phyloP scores from a whole-genome alignment of 371 early-diverging fungal genomes.

The Apophysomyces elegans region DNA sequence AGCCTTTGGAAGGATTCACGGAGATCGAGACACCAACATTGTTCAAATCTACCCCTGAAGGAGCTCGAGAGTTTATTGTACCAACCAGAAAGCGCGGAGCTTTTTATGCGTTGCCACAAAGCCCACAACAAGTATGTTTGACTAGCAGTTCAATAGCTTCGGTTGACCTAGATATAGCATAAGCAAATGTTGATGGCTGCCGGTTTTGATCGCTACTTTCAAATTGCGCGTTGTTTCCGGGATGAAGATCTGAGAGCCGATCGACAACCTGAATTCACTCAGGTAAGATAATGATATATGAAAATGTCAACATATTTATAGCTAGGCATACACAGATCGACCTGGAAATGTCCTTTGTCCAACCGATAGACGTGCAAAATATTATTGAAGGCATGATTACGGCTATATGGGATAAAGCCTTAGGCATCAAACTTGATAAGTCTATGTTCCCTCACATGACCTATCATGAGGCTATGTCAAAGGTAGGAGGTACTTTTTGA shows the following conservation, averaged over 20 bases:
- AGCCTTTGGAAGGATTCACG: constrained; percentile 60
- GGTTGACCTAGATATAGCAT: constrained; percentile 47
- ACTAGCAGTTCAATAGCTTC: not conserved
- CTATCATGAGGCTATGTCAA: constrained; percentile 82
- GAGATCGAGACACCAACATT: constrained; percentile 94
- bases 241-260: constrained; percentile 91
- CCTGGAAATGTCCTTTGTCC: constrained; percentile 87
- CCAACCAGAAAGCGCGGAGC: constrained; percentile 80
- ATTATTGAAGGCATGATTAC: constrained; percentile 80
- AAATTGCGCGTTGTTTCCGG: constrained; percentile 92
- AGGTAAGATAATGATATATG: constrained; percentile 45
- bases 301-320: too few relatives aligned
- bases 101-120: constrained; percentile 91
- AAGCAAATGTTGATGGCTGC: constrained; percentile 94
- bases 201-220: constrained; percentile 91
- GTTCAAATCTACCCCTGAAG: constrained; percentile 95
- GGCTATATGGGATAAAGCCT: constrained; percentile 67
- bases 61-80: constrained; percentile 92
- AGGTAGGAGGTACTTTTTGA: constrained; percentile 33
- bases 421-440: constrained; percentile 53
- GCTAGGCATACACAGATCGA: constrained; percentile 65
- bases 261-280: constrained; percentile 94
- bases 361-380: constrained; percentile 67
- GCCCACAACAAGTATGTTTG: constrained; percentile 82
- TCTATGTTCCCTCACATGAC: constrained; percentile 72